Evolutionary conservation across 305 asterid species (phyloP).

Genomic region (Fraxinus latifolia): DNA sequence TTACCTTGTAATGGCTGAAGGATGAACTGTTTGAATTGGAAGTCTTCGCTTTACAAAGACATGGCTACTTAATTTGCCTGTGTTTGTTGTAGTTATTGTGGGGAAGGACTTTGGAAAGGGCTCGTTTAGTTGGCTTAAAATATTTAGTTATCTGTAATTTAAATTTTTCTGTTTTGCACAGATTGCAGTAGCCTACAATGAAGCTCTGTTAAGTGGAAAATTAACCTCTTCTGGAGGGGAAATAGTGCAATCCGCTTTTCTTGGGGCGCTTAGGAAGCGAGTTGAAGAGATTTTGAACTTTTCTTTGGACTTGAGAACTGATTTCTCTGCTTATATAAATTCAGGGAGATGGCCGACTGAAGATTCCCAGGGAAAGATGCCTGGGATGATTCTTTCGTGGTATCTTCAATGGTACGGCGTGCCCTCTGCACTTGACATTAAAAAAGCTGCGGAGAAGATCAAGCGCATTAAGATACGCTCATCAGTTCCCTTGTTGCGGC

Average conservation of each 20-base stretch:
- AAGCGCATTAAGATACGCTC: constrained; percentile 30
- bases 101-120: neutral
- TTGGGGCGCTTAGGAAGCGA: constrained; percentile 75
- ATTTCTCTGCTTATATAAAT: constrained; percentile 39
- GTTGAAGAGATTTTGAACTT: constrained; percentile 60
- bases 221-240: constrained; percentile 52
- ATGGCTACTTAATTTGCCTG: neutral
- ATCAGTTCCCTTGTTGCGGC: constrained; percentile 60
- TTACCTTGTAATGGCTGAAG: neutral
- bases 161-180: constrained; percentile 23
- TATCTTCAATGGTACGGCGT: constrained; percentile 76
- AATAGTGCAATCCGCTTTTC: constrained; percentile 73
- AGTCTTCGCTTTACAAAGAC: neutral
- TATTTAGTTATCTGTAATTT: neutral
- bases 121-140: neutral
- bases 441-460: constrained; percentile 49
- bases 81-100: neutral
- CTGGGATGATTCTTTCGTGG: constrained; percentile 60
- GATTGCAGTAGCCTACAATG: constrained; percentile 84
- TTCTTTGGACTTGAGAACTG: constrained; percentile 28
- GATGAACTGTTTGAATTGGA: neutral
- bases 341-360: constrained; percentile 65
- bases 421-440: constrained; percentile 53
- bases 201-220: constrained; percentile 67
- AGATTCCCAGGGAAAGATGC: constrained; percentile 34